These are phyloP conservation scores for Ceratobasidium sp. DNA, from an alignment of 1,284 basidiomycete genomes.

Conservation along the genomic window DNA sequence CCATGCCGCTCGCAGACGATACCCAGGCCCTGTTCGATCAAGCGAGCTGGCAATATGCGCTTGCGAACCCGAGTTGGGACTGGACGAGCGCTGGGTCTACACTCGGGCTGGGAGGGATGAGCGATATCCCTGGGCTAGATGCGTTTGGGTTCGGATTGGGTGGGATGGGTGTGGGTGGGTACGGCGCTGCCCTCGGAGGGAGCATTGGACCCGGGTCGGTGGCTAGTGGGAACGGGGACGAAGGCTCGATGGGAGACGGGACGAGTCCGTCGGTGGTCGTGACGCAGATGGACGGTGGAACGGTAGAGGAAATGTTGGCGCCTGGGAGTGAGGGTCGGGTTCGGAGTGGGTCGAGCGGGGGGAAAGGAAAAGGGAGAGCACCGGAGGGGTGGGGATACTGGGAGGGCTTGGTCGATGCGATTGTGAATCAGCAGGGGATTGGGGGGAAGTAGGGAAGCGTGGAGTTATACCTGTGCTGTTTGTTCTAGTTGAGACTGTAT, in stretches of 20 bases:
- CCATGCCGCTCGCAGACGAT: neutral
- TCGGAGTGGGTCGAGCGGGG: neutral
- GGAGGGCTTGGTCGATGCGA: slow-evolving; percentile 20
- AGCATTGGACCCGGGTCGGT: neutral
- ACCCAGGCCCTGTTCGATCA: slow-evolving; percentile 9
- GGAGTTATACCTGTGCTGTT: too few relatives aligned
- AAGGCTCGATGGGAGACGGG: slow-evolving; percentile 1
- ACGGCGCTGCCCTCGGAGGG: neutral
- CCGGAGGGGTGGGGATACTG: slow-evolving; percentile 20
- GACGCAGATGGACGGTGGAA: neutral
- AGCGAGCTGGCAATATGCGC: slow-evolving; percentile 29
- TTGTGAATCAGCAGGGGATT: slow-evolving; percentile 9
- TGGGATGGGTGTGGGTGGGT: neutral
- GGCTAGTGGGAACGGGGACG: neutral
- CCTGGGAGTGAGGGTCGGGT: neutral
- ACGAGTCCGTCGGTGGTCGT: neutral
- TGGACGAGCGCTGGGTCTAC: neutral
- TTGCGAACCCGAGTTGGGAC: neutral
- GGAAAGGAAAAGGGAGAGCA: neutral
- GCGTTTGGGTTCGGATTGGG: slow-evolving; percentile 24
- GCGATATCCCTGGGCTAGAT: neutral
- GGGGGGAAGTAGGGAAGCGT: neutral
- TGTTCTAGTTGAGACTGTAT: neutral
- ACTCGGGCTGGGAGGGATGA: neutral
- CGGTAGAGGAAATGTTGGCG: neutral